Evolutionary conservation across 2,329 filamentous ascomycete species (phyloP).

Genomic region (Xylariaceae sp.): DNA sequence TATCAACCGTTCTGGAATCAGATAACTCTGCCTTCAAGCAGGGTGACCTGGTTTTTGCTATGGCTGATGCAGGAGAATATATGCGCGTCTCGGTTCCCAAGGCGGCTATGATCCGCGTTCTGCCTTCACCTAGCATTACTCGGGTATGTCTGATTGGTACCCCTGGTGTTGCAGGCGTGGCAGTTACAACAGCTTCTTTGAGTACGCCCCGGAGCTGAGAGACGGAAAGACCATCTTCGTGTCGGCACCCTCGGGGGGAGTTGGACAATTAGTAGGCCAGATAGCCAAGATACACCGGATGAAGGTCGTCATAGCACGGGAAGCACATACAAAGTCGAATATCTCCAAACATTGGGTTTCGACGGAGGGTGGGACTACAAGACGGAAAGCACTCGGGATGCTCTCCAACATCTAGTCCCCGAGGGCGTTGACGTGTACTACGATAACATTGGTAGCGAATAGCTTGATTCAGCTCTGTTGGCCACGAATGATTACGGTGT

Average conservation of each 20-base stretch:
- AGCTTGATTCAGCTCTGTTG: constrained; percentile 36
- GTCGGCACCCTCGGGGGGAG: constrained; percentile 73
- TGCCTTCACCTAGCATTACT: too few relatives aligned
- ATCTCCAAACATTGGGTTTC: constrained; percentile 50
- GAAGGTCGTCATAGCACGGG: constrained; percentile 75
- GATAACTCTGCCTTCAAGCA: neutral
- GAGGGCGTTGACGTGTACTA: constrained; percentile 69
- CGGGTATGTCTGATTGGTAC: neutral
- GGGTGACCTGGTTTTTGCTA: neutral
- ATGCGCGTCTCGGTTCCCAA: too few relatives aligned
- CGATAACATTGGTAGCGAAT: constrained; percentile 52
- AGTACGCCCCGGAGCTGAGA: neutral
- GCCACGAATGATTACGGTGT: constrained; percentile 12
- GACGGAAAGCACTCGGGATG: constrained; percentile 67
- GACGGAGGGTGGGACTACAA: constrained; percentile 81
- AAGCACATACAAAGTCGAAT: constrained; percentile 74
- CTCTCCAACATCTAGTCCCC: constrained; percentile 64
- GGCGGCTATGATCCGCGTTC: too few relatives aligned
- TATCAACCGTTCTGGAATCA: neutral
- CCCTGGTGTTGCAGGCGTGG: neutral
- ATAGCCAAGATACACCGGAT: constrained; percentile 78
- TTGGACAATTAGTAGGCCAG: constrained; percentile 80
- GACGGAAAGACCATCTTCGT: constrained; percentile 59
- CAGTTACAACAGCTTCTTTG: neutral
- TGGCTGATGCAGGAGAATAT: too few relatives aligned